These are phyloP conservation scores for Thalassiosira mediterranea DNA, from an alignment of 352 stramenopile genomes.

Conservation along the genomic window DNA sequence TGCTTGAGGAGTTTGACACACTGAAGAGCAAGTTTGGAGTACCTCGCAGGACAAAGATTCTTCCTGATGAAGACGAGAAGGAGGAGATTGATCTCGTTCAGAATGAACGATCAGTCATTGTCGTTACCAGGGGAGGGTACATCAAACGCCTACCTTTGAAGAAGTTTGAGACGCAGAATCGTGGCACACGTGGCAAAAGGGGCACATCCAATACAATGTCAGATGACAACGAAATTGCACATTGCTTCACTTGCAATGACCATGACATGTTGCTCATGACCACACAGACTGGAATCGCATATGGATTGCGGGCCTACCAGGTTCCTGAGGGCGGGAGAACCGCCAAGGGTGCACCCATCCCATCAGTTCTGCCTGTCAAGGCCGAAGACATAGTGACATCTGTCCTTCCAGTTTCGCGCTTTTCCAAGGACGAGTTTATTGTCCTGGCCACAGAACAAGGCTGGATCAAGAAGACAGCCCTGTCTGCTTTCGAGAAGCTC, in stretches of 20 bases:
- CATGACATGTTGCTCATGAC: constrained; percentile 88
- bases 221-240: constrained; percentile 77
- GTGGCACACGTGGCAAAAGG: constrained; percentile 84
- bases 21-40: constrained; percentile 82
- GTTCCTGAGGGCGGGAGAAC: constrained; percentile 80
- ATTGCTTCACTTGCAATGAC: constrained; percentile 87
- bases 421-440: constrained; percentile 83
- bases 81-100: constrained; percentile 85
- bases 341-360: constrained; percentile 85
- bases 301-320: constrained; percentile 86
- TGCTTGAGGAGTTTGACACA: constrained; percentile 81
- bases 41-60: constrained; percentile 82
- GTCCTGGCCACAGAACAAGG: constrained; percentile 85
- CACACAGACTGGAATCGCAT: constrained; percentile 85
- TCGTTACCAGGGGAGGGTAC: constrained; percentile 85
- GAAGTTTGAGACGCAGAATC: constrained; percentile 84
- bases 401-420: constrained; percentile 83
- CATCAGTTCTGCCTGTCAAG: constrained; percentile 75
- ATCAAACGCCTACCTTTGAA: constrained; percentile 88
- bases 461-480: constrained; percentile 87
- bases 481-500: constrained; percentile 84
- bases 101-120: constrained; percentile 86
- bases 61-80: constrained; percentile 77
- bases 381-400: constrained; percentile 82
- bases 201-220: constrained; percentile 74